Conservation (phyloP, 2,329 filamentous ascomycete species). For the Trichophyton schoenleinii region DNA sequence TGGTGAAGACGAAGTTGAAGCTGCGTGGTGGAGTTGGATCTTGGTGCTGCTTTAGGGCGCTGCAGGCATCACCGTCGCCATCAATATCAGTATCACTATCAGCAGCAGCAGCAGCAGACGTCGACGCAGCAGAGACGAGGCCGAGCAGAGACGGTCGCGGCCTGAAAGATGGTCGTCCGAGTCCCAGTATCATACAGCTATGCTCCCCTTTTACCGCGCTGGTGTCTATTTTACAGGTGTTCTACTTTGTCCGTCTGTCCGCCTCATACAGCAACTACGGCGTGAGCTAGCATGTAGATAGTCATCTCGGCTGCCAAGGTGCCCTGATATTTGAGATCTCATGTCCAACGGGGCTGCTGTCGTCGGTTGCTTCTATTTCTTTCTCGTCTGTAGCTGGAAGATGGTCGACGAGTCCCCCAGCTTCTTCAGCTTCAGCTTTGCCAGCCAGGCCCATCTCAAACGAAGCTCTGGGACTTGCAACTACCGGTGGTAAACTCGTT, state of each 20-base stretch:
- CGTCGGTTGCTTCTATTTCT: neutral
- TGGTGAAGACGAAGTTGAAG: slow-evolving; percentile 30
- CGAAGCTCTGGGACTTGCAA: too few relatives aligned
- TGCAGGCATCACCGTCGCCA: neutral
- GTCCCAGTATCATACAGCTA: slow-evolving; percentile 40
- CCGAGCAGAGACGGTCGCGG: slow-evolving; percentile 51
- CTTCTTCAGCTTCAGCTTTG: too few relatives aligned
- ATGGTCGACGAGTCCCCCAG: too few relatives aligned
- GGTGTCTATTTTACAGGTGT: neutral
- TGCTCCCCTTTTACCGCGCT: neutral
- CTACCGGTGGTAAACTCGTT: too few relatives aligned
- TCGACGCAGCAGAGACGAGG: slow-evolving; percentile 33
- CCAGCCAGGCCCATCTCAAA: too few relatives aligned
- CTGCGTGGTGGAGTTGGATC: slow-evolving; percentile 28
- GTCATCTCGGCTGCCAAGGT: neutral
- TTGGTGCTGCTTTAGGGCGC: neutral
- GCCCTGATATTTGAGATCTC: neutral
- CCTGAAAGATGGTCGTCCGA: slow-evolving; percentile 45
- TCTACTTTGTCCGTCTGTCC: neutral
- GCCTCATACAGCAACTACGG: neutral
- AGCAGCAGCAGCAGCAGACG: too few relatives aligned
- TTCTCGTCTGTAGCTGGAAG: neutral
- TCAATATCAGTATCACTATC: too few relatives aligned
- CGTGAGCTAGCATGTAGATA: neutral
- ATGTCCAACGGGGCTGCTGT: too few relatives aligned